phyloP scores from a whole-genome alignment of 140 eudicot species.

The Stevia rebaudiana region DNA sequence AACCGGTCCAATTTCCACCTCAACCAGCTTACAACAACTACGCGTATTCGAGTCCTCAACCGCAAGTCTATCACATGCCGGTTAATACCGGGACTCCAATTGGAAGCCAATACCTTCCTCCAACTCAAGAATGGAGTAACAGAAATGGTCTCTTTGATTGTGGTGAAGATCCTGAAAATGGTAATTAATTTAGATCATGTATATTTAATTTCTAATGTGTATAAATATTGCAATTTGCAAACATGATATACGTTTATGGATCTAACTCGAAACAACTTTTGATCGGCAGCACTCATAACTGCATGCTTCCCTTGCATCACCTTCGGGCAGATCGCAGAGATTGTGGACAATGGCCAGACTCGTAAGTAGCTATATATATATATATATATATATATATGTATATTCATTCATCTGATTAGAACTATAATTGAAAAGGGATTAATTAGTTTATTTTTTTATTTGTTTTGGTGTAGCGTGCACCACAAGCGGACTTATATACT shows the following conservation, averaged over 20 bases:
- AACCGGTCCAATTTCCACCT: background rate
- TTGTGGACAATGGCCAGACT: constrained; percentile 37
- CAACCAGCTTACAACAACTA: constrained; percentile 5
- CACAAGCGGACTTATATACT: constrained; percentile 31
- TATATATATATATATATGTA: too few species aligned
- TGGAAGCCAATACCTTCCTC: constrained; percentile 28
- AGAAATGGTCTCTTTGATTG: constrained; percentile 32
- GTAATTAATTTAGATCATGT: constrained; percentile 12
- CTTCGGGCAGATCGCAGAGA: constrained; percentile 43
- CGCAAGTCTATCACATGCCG: constrained; percentile 12
- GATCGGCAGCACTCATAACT: constrained; percentile 25
- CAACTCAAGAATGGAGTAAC: constrained; percentile 27
- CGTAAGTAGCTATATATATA: constrained; percentile 33
- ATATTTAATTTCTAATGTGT: too few species aligned
- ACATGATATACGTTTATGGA: too few species aligned
- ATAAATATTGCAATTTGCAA: too few species aligned
- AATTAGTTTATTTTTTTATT: background rate
- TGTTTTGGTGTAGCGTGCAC: constrained; percentile 24
- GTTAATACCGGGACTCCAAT: constrained; percentile 12
- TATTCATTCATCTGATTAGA: too few species aligned
- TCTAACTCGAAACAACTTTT: too few species aligned
- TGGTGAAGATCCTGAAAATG: constrained; percentile 28
- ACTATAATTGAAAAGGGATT: too few species aligned
- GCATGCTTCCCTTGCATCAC: constrained; percentile 39
- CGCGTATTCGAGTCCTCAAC: background rate